Evolutionary conservation across 2,329 filamentous ascomycete genomes (phyloP).

Genomic region (Tolypocladium ovalisporum): DNA sequence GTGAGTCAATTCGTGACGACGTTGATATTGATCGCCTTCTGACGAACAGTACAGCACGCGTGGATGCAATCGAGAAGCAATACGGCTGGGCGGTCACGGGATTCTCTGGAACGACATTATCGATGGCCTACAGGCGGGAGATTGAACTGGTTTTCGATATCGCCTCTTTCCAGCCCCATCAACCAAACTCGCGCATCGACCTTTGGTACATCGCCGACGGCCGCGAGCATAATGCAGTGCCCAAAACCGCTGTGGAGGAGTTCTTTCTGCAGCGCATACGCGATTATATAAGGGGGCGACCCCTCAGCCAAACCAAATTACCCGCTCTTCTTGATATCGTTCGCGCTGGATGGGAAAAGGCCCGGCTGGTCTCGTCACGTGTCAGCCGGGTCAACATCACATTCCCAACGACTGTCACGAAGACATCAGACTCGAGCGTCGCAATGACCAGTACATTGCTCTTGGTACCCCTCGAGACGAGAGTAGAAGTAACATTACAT

Average conservation of each 20-base stretch:
- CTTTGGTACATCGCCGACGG: slow-evolving; percentile 58
- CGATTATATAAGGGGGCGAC: slow-evolving; percentile 52
- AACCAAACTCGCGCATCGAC: slow-evolving; percentile 47
- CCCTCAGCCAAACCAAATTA: slow-evolving; percentile 45
- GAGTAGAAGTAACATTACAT: slow-evolving; percentile 52
- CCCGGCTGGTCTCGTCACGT: slow-evolving; percentile 46
- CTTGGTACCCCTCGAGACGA: slow-evolving; percentile 54
- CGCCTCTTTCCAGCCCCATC: slow-evolving; percentile 41
- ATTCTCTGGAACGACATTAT: slow-evolving; percentile 50
- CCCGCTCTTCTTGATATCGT: slow-evolving; percentile 48
- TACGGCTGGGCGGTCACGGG: slow-evolving; percentile 65
- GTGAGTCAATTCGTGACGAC: slow-evolving; percentile 27
- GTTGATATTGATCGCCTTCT: slow-evolving; percentile 13
- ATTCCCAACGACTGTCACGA: slow-evolving; percentile 53
- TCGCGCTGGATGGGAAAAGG: slow-evolving; percentile 54
- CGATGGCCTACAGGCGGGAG: slow-evolving; percentile 62
- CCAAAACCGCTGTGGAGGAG: slow-evolving; percentile 54
- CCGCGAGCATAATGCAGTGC: slow-evolving; percentile 39
- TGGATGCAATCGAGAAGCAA: slow-evolving; percentile 52
- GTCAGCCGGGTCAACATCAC: slow-evolving; percentile 50
- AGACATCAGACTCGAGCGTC: slow-evolving; percentile 54
- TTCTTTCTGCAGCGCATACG: slow-evolving; percentile 68
- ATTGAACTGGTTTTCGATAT: slow-evolving; percentile 65
- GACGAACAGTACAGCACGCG: slow-evolving; percentile 42
- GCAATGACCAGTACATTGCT: slow-evolving; percentile 51